Conservation (phyloP, 2,329 filamentous ascomycete species). For the Graphiopsis chlorocephala region DNA sequence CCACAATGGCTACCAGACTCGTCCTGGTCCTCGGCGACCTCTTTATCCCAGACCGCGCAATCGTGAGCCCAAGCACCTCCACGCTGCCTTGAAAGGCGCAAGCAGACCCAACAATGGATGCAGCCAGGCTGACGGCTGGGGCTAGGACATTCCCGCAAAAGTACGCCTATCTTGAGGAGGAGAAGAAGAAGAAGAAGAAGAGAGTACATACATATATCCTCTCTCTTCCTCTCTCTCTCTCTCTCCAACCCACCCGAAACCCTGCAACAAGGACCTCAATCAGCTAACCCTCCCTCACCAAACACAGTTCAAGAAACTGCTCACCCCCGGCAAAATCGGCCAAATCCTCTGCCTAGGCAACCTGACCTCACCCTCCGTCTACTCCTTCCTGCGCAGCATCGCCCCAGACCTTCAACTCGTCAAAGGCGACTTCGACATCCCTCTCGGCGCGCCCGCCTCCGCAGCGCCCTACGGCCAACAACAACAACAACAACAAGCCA, state of each 20-base stretch:
- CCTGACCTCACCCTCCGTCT: constrained; percentile 56
- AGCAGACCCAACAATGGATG: constrained; percentile 11
- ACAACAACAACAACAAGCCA: not conserved
- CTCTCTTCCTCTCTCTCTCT: not conserved
- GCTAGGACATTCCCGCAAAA: constrained; percentile 78
- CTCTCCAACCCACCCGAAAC: not conserved
- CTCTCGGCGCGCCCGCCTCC: constrained; percentile 64
- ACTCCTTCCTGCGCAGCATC: constrained; percentile 55
- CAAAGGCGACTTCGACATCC: constrained; percentile 68
- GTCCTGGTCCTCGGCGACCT: constrained; percentile 91
- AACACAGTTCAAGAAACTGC: constrained; percentile 52
- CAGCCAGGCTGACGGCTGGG: constrained; percentile 26
- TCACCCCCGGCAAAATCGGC: constrained; percentile 58
- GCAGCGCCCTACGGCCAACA: constrained; percentile 30
- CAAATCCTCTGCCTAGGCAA: constrained; percentile 59
- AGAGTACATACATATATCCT: not conserved
- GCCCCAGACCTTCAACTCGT: constrained; percentile 66
- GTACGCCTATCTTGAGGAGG: constrained; percentile 43
- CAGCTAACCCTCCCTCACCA: constrained; percentile 7
- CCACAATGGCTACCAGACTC: constrained; percentile 72
- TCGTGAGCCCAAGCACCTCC: constrained; percentile 50
- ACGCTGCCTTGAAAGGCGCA: constrained; percentile 7
- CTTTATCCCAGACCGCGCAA: constrained; percentile 87
- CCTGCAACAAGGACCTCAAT: constrained; percentile 4
- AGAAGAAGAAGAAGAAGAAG: not conserved